Evolutionary conservation across 2,329 filamentous ascomycete species (phyloP), one percentile per base, ranked within the genome.

Genomic region (Phyllosticta citribraziliensis): DNA sequence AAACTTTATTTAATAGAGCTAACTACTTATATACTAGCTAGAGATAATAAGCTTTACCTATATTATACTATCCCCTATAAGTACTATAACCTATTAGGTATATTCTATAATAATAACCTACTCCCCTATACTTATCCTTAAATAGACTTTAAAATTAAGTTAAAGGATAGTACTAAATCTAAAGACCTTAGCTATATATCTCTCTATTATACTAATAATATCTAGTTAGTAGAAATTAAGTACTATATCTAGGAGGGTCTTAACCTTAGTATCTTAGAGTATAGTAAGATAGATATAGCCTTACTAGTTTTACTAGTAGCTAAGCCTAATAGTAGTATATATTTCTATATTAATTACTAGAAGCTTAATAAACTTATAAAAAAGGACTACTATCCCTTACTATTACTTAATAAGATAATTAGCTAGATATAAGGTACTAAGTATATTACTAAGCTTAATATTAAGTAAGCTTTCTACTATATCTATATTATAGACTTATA

Each of bases 391-490:
- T 62, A 60, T 25, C 35, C 40, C n/a, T 50, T 65, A 20, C 60
- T 47, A n/a, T 14, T 50, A 55, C 62, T 66, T 33, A 24, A 62
- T n/a, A 30, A 66, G 25, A 56, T 56, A 9, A 51, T 63, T 12
- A 24, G 55, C 51, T 40, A 57, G 35, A 20, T 62, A 19, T 33
- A 14, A 22, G 61, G 56, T 47, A 52, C 52, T 19, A 63, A 64
- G 25, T 61, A 61, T n/a, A 65, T 62, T 60, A 64, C 40, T 14
- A 66, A 64, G 25, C 40, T 65, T 35, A 57, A 65, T 61, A 58
- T 66, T 54, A 55, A 59, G 4, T 5, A 24, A 9, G 54, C 35
- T 2, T 65, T 62, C 60, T 60, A 66, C 53, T 52, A 56, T 33
- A 62, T 66, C 1, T 25, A 56, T 12, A 63, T 65, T 53, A 27